phyloP scores from a whole-genome alignment of 2,329 filamentous ascomycete species.

The Apiospora phragmitis region DNA sequence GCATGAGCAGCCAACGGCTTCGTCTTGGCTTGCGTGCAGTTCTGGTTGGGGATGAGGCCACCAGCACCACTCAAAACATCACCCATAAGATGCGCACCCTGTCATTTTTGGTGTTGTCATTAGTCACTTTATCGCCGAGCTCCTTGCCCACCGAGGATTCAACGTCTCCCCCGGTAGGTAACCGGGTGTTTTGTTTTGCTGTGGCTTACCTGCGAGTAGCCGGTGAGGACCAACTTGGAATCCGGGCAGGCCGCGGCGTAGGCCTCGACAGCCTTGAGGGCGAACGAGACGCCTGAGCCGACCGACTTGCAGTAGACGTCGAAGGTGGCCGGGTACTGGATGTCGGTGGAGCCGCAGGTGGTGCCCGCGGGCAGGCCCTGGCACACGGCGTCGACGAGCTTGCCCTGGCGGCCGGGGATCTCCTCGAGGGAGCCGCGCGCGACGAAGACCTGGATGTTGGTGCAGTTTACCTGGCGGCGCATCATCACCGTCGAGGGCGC shows the following conservation, averaged over 20 bases:
- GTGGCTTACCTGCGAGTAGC: neutral
- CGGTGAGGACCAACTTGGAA: slow-evolving; percentile 6
- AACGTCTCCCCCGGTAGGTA: too few relatives aligned
- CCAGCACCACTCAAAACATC: slow-evolving; percentile 1
- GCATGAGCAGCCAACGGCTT: neutral
- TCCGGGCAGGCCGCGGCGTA: neutral
- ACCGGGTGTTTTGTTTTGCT: too few relatives aligned
- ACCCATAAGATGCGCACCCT: slow-evolving; percentile 7
- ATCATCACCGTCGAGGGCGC: neutral
- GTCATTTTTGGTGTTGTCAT: neutral
- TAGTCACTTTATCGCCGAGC: neutral
- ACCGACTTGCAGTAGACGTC: slow-evolving; percentile 8
- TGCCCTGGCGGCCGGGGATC: slow-evolving; percentile 5
- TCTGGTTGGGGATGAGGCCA: neutral
- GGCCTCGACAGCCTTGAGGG: neutral
- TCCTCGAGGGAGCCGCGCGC: slow-evolving; percentile 9
- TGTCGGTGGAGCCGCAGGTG: slow-evolving; percentile 2
- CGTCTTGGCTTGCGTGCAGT: slow-evolving; percentile 4
- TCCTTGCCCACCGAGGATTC: too few relatives aligned
- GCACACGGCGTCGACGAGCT: slow-evolving; percentile 9
- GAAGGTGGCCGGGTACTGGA: slow-evolving; percentile 10
- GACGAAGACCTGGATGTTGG: neutral
- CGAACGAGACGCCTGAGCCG: neutral
- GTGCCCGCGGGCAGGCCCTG: neutral
- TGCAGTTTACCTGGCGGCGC: neutral